Percentiles rank a stretch among this genome's conserved stretches.
These are phyloP conservation scores for Trypanosomatidae sp. DNA, from an alignment of 208 protist species.

Conservation along the genomic window DNA sequence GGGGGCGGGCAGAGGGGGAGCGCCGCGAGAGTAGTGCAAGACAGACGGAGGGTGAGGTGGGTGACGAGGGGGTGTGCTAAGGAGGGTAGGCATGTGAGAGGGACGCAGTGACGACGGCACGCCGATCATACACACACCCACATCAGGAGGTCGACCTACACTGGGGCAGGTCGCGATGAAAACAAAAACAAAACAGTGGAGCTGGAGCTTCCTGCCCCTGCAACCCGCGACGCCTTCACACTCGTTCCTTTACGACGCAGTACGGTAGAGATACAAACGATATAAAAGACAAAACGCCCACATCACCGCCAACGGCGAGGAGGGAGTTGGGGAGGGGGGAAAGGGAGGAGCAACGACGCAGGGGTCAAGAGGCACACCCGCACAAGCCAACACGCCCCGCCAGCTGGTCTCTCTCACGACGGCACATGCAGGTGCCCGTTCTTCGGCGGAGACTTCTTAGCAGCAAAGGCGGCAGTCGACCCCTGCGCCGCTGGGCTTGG, in stretches of 20 bases:
- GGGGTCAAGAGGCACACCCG: background rate
- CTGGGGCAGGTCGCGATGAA: background rate
- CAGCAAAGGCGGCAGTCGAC: background rate
- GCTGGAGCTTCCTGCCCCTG: background rate
- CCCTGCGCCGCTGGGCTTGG: constrained; percentile 3
- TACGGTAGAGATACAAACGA: background rate
- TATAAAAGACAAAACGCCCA: background rate
- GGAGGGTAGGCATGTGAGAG: background rate
- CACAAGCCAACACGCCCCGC: background rate
- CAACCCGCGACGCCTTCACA: background rate
- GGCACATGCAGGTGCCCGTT: background rate
- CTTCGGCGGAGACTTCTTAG: background rate
- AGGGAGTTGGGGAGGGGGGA: background rate
- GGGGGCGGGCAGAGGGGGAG: background rate
- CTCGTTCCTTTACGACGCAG: background rate
- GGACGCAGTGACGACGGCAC: background rate
- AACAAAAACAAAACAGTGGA: background rate
- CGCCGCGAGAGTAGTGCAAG: background rate
- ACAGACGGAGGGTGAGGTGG: background rate
- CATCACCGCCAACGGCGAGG: background rate
- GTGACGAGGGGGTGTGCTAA: background rate
- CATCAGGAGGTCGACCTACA: background rate
- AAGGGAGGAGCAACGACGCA: background rate
- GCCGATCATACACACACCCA: background rate
- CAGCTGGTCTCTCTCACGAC: background rate